phyloP scores from a whole-genome alignment of 345 rosid genomes.

The Citrus hindsii region DNA sequence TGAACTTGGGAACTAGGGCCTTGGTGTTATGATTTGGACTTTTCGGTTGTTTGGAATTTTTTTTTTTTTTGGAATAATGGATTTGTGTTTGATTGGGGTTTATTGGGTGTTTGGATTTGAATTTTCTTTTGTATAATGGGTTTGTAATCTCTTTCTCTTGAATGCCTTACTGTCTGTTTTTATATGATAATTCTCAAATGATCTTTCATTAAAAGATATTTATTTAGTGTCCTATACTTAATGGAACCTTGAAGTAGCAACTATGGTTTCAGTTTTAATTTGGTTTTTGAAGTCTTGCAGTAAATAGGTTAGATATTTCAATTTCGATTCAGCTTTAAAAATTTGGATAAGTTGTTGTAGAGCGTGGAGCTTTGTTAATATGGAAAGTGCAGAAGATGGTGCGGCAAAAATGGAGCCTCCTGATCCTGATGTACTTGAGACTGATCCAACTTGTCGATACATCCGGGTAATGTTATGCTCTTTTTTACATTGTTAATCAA shows the following conservation, averaged over 20 bases:
- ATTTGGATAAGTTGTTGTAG: neutral
- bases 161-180: neutral
- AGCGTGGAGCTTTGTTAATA: conserved; percentile 6
- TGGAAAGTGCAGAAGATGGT: conserved; percentile 45
- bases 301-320: neutral
- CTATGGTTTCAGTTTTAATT: neutral
- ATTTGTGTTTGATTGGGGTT: neutral
- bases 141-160: neutral
- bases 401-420: conserved; percentile 47
- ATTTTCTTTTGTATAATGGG: neutral
- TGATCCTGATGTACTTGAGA: conserved; percentile 60
- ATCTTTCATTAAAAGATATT: neutral
- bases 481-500: neutral
- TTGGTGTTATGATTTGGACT: neutral
- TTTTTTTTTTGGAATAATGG: neutral
- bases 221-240: neutral
- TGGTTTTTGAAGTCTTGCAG: neutral
- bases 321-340: neutral
- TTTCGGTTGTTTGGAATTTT: neutral
- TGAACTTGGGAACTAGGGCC: neutral
- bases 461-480: conserved; percentile 36
- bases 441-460: conserved; percentile 63
- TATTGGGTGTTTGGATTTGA: neutral
- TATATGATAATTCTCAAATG: neutral
- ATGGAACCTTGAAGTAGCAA: neutral